Base-by-base conservation (phyloP, 768 basidiomycete species). In the Pulveroboletus sp. region DNA sequence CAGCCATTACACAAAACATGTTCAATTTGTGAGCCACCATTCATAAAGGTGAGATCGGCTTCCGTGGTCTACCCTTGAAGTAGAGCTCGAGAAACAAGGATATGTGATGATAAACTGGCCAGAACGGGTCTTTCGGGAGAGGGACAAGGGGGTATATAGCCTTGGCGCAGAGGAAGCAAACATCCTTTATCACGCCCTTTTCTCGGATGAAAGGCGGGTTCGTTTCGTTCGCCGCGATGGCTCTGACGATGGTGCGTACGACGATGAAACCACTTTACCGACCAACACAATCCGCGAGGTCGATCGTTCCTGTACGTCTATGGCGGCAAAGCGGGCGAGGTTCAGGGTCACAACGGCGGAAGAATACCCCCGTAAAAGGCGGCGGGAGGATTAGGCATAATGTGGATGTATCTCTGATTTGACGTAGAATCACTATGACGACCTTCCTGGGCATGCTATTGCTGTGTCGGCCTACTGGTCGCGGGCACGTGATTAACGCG, bases 301-400 rank as follows among this genome's bases (percentile, higher is more conserved):
- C 2, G 14, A 37, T 42, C 20, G 9, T 6, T 19, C 22, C 4
- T 6, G 1, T 2, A 17, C n/a, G 11, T 1, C 13, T 6, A 32
- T 10, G 1, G 26, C 13, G 10, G 29, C 16, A 3, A 57, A 19
- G 23, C 37, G 35, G 13, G 0, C 29, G 2, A 49, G 14, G 36
- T 58, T 47, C 26, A 47, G 30, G 26, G 23, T 54, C 14, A 49
- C 20, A 1, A 54, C 45, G 19, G 35, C 38, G 4, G 51, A 50
- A 26, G 16, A 14, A 0, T 57, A 4, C 4, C 6, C n/a, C 30
- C 27, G 14, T 2, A 43, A 36, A 46, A 54, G 27, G 19, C 37
- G 10, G 19, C 32, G 43, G 8, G 9, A n/a, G 27, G 24, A 24
- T 5, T 54, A 41, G 36, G 10, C 16, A 7, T n/a, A n/a, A n/a